Conservation (phyloP, 345 rosid genomes). For the Chamaenerion angustifolium region DNA sequence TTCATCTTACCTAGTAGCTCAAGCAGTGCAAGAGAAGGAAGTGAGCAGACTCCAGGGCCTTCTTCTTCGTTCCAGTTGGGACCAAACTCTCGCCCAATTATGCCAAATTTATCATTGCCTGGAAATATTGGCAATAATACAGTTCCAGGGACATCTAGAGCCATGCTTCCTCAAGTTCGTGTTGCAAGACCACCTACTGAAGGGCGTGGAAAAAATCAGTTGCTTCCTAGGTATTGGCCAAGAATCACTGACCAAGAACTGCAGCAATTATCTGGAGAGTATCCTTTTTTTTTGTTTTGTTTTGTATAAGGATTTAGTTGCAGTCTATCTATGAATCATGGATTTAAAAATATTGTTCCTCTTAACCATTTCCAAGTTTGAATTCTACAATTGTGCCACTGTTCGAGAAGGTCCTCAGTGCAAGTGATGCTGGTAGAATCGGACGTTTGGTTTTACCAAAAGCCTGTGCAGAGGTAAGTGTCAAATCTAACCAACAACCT, state of each 20-base stretch:
- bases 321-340: neutral
- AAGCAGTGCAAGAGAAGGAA: slow-evolving; percentile 26
- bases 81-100: slow-evolving; percentile 34
- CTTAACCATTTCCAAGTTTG: slow-evolving; percentile 47
- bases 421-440: slow-evolving; percentile 96
- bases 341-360: slow-evolving; percentile 5
- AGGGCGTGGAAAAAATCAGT: slow-evolving; percentile 70
- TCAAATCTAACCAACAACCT: slow-evolving; percentile 4
- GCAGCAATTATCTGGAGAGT: slow-evolving; percentile 82
- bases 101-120: slow-evolving; percentile 43
- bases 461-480: slow-evolving; percentile 92
- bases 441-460: slow-evolving; percentile 93
- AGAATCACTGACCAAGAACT: slow-evolving; percentile 87
- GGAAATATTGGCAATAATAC: slow-evolving; percentile 14
- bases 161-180: slow-evolving; percentile 28
- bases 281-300: slow-evolving; percentile 36
- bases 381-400: slow-evolving; percentile 71
- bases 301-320: neutral
- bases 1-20: slow-evolving; percentile 16
- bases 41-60: slow-evolving; percentile 27
- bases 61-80: slow-evolving; percentile 29
- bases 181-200: slow-evolving; percentile 76
- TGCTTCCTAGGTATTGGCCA: slow-evolving; percentile 97
- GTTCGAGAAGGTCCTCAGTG: slow-evolving; percentile 90
- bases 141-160: slow-evolving; percentile 34